Evolutionary conservation across 1,284 basidiomycete genomes (phyloP).

Genomic region (Schizophyllum amplum): DNA sequence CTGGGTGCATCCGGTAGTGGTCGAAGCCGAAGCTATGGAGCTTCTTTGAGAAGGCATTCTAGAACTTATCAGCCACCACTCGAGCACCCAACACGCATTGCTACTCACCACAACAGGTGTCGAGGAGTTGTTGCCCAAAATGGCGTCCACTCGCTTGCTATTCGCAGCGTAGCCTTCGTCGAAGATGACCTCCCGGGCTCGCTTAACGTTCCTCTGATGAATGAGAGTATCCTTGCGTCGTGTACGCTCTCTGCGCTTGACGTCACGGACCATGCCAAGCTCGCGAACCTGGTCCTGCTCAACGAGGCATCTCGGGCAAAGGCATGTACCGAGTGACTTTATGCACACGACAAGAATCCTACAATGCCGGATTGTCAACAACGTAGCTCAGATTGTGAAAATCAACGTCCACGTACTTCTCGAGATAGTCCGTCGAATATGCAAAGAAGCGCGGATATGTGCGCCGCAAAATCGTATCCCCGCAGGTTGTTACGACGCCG

Average conservation of each 20-base stretch:
- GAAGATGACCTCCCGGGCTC: background rate
- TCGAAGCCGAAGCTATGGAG: background rate
- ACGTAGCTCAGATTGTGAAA: background rate
- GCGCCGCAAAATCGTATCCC: slow-evolving; percentile 1
- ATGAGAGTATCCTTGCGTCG: background rate
- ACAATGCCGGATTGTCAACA: background rate
- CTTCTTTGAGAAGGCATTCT: background rate
- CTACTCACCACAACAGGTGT: background rate
- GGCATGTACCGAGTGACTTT: background rate
- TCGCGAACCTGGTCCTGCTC: background rate
- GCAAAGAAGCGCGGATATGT: slow-evolving; percentile 7
- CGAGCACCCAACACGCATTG: too few species aligned
- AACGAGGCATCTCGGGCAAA: slow-evolving; percentile 5
- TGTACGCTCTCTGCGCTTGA: background rate
- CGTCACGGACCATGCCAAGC: background rate
- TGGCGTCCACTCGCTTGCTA: background rate
- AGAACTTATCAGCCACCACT: background rate
- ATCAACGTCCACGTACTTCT: slow-evolving; percentile 3
- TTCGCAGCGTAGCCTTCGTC: background rate
- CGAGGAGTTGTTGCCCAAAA: background rate
- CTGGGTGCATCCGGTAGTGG: background rate
- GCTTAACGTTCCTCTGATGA: background rate
- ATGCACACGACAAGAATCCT: slow-evolving; percentile 3
- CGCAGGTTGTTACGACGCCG: slow-evolving; percentile 3
- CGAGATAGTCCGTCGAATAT: slow-evolving; percentile 8